These are phyloP conservation scores for Poronia punctata DNA, from an alignment of 495 filamentous ascomycete genomes.

Conservation along the genomic window DNA sequence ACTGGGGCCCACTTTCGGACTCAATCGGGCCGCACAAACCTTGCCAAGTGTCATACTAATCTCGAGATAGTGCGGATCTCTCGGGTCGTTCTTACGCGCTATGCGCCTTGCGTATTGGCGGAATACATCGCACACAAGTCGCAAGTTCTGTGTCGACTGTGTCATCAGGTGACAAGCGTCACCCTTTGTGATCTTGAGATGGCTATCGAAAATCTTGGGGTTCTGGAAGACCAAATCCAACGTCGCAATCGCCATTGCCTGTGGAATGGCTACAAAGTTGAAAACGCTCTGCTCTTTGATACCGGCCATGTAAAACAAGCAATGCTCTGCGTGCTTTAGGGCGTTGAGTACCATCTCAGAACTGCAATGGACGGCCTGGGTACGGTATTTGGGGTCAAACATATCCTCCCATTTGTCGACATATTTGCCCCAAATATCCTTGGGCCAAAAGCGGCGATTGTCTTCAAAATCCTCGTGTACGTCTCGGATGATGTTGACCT, in stretches of 20 bases:
- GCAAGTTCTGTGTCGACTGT: slow-evolving; percentile 83
- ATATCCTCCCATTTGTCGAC: slow-evolving; percentile 84
- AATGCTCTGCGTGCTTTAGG: slow-evolving; percentile 81
- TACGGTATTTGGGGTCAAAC: slow-evolving; percentile 71
- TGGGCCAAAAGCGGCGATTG: slow-evolving; percentile 84
- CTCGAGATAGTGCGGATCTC: slow-evolving; percentile 87
- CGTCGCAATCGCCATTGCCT: slow-evolving; percentile 96
- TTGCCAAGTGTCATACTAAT: slow-evolving; percentile 87
- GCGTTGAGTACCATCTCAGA: slow-evolving; percentile 93
- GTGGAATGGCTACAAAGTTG: slow-evolving; percentile 98
- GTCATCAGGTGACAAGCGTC: slow-evolving; percentile 87
- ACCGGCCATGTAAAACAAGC: slow-evolving; percentile 94
- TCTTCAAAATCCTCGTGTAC: slow-evolving; percentile 85
- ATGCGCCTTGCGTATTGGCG: slow-evolving; percentile 68
- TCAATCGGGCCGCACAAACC: slow-evolving; percentile 43
- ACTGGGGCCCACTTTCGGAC: not conserved
- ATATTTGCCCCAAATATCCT: slow-evolving; percentile 93
- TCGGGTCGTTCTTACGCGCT: slow-evolving; percentile 88
- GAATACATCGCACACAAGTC: slow-evolving; percentile 72
- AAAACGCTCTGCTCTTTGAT: slow-evolving; percentile 97
- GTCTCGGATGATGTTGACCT: slow-evolving; percentile 98
- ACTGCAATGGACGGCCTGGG: slow-evolving; percentile 77
- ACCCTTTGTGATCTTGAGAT: slow-evolving; percentile 96
- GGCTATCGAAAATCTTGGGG: slow-evolving; percentile 73
- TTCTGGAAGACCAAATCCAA: slow-evolving; percentile 90